Conservation (phyloP, 768 basidiomycete species). For the Boletus sensibilis region DNA sequence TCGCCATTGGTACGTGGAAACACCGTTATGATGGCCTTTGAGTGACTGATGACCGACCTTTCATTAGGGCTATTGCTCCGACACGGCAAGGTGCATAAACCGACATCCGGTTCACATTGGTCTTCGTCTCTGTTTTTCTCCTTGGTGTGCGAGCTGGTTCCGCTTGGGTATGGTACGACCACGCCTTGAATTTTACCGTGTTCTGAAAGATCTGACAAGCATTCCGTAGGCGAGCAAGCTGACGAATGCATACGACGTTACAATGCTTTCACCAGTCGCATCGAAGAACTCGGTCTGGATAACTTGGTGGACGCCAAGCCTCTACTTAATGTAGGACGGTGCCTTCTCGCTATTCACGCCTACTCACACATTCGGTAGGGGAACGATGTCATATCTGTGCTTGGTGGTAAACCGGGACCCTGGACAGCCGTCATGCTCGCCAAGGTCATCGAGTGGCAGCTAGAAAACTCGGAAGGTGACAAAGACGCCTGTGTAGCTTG, state of each 20-base stretch:
- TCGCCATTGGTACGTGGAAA: conserved; percentile 51
- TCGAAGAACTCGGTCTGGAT: conserved; percentile 63
- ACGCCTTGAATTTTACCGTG: not conserved
- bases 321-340: conserved; percentile 68
- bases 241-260: conserved; percentile 56
- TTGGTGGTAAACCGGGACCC: conserved; percentile 63
- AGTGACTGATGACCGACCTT: not conserved
- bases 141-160: conserved; percentile 66
- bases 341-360: not conserved
- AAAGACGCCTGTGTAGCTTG: conserved; percentile 69
- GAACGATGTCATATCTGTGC: conserved; percentile 52
- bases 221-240: conserved; percentile 42
- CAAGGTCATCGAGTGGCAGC: conserved; percentile 82
- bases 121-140: conserved; percentile 71
- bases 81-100: conserved; percentile 63
- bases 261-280: conserved; percentile 56
- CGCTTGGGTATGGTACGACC: conserved; percentile 44
- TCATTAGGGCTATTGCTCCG: conserved; percentile 64
- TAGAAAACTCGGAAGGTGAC: conserved; percentile 66
- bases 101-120: conserved; percentile 64
- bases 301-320: conserved; percentile 65
- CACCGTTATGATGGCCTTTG: not conserved
- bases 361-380: conserved; percentile 51
- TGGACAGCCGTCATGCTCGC: conserved; percentile 65
- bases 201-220: not conserved